Evolutionary conservation across 108 stramenopile genomes (phyloP).

Genomic region (Asterionellopsis glacialis): DNA sequence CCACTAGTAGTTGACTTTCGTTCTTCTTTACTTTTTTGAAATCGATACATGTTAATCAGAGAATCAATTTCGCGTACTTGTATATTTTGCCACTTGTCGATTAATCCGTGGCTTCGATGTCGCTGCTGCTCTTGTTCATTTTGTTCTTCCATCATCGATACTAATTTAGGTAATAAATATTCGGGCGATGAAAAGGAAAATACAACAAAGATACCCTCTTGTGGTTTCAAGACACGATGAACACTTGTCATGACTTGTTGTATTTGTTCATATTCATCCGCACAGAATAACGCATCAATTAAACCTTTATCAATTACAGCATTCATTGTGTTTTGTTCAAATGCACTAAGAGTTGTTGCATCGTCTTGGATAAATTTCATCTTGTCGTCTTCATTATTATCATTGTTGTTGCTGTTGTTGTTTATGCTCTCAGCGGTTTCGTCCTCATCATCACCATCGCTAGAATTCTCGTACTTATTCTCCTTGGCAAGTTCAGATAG

Average conservation of each 20-base stretch:
- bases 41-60: slow-evolving; percentile 26
- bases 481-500: too few relatives aligned
- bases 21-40: slow-evolving; percentile 18
- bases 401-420: neutral
- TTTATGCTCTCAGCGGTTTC: neutral
- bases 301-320: slow-evolving; percentile 81
- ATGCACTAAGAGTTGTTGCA: slow-evolving; percentile 60
- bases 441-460: too few relatives aligned
- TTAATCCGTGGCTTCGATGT: slow-evolving; percentile 4
- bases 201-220: slow-evolving; percentile 46
- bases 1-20: too few relatives aligned
- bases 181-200: slow-evolving; percentile 68
- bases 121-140: neutral
- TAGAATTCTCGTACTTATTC: slow-evolving; percentile 3
- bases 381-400: neutral
- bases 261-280: slow-evolving; percentile 38
- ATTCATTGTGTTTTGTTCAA: slow-evolving; percentile 46
- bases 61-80: slow-evolving; percentile 25
- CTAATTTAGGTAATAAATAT: slow-evolving; percentile 40
- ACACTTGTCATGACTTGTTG: slow-evolving; percentile 52
- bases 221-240: slow-evolving; percentile 58
- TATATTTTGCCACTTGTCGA: slow-evolving; percentile 20
- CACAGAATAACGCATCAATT: slow-evolving; percentile 70
- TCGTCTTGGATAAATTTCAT: slow-evolving; percentile 61
- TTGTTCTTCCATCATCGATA: neutral